Evolutionary conservation across 148 eudicot species (phyloP), one percentile per base, ranked within the genome.

Genomic region (Fagopyrum homotropicum): DNA sequence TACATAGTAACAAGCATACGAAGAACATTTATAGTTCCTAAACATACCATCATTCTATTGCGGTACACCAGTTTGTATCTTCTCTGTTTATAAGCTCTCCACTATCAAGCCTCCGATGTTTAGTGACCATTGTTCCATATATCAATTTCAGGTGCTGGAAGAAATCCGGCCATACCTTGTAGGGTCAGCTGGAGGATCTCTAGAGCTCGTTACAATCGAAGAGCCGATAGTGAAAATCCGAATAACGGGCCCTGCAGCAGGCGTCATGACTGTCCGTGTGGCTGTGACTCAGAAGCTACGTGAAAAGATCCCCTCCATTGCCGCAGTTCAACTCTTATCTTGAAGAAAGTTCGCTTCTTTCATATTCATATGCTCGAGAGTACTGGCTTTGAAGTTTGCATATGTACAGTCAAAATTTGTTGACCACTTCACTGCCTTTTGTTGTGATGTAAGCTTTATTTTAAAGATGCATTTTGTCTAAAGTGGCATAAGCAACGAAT

Each of bases 261-360:
- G 92, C 17, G 97, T 94, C 35, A 94, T 94, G 91, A 94, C 98
- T 22, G 97, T 94, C 70, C 88, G 98, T 12, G 98, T 94, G 43
- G 93, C 98, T 40, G 96, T 92, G 15, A 92, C 98, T 15, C 98
- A 94, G 82, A 94, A 92, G 80, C 84, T 94, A 52, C 84, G 98
- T 19, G 97, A 92, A 73, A 94, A 94, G 78, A 92, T 92, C 50
- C 98, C 96, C 6, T 29, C 93, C 72, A 94, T 94, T 75, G 98
- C 98, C n/a, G 98, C 97, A 1, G 93, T 94, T 81, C 96, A 90
- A 76, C 96, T 92, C 78, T 73, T 94, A 47, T 84, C 86, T 35
- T 84, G 76, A 83, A 72, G 72, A 1, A 64, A 46, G 15, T 5
- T 29, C 1, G 2, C 30, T 64, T 4, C n/a, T 4, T 35, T 35